These are phyloP conservation scores for Fusarium lateritium DNA, from an alignment of 2,329 filamentous ascomycete genomes.

Conservation along the genomic window DNA sequence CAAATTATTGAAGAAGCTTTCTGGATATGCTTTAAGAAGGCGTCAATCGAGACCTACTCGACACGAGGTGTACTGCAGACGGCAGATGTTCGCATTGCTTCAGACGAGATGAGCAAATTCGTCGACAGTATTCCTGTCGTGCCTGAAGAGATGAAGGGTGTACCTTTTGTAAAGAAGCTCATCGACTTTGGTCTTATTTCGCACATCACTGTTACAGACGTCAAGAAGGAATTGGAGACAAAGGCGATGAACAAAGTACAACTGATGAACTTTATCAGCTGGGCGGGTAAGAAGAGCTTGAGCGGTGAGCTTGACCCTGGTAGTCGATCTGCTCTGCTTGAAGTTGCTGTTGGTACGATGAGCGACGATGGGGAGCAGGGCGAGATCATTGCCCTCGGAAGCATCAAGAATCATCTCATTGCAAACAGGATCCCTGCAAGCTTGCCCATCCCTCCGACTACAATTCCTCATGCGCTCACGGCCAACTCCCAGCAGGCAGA, in stretches of 20 bases:
- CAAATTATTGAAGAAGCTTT: constrained; percentile 94
- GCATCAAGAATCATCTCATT: constrained; percentile 81
- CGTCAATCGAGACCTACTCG: constrained; percentile 89
- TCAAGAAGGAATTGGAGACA: constrained; percentile 84
- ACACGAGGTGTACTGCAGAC: constrained; percentile 90
- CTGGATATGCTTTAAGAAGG: constrained; percentile 89
- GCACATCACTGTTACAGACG: constrained; percentile 88
- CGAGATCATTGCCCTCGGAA: constrained; percentile 82
- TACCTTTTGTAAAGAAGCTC: constrained; percentile 84
- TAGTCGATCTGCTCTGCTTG: constrained; percentile 79
- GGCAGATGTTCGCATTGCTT: constrained; percentile 82
- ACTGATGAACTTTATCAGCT: constrained; percentile 85
- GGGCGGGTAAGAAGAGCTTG: constrained; percentile 81
- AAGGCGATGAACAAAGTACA: constrained; percentile 86
- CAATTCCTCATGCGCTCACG: constrained; percentile 88
- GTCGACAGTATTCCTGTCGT: constrained; percentile 91
- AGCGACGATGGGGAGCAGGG: constrained; percentile 73
- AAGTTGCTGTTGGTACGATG: constrained; percentile 83
- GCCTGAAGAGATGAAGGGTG: constrained; percentile 80
- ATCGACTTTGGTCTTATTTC: constrained; percentile 89
- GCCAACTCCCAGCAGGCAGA: constrained; percentile 76
- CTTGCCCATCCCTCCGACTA: constrained; percentile 83
- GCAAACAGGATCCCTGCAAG: constrained; percentile 85
- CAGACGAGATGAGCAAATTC: constrained; percentile 78
- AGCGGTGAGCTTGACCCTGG: constrained; percentile 79